These are phyloP conservation scores for Dictyostelium capitatum DNA, from an alignment of 78 protist species.

Conservation along the genomic window DNA sequence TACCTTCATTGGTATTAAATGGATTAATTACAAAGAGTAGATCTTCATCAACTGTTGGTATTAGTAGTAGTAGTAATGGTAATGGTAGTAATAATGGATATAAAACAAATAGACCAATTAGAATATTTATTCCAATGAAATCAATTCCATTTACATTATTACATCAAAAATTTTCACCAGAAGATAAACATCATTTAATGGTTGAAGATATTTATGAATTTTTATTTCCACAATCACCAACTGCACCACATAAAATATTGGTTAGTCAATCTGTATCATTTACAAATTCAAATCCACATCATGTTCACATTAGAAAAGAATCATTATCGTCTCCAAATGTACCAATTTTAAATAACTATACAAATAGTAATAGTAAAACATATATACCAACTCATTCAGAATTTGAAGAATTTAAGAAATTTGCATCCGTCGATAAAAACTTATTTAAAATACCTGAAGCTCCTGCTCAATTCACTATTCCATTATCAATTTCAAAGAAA, in stretches of 20 bases:
- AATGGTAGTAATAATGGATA: background rate
- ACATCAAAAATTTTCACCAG: constrained; percentile 69
- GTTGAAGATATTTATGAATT: constrained; percentile 52
- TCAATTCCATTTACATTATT: constrained; percentile 42
- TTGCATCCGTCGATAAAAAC: constrained; percentile 13
- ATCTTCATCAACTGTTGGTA: constrained; percentile 17
- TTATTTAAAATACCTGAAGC: constrained; percentile 68
- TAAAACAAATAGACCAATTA: background rate
- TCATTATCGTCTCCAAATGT: background rate
- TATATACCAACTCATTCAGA: background rate
- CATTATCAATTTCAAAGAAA: constrained; percentile 27
- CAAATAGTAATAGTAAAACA: background rate
- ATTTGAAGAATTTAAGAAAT: constrained; percentile 15
- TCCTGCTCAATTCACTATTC: constrained; percentile 45
- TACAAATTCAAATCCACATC: background rate
- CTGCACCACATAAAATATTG: background rate
- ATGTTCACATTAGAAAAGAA: background rate
- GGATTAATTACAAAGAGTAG: background rate
- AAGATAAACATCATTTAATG: background rate
- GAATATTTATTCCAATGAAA: constrained; percentile 4
- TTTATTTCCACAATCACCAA: constrained; percentile 37
- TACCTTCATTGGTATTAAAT: constrained; percentile 33
- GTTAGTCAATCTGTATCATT: background rate
- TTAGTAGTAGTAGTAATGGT: background rate
- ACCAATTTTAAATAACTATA: background rate